A percentile compares a stretch with the other conserved stretches of the same genome.
Conservation (phyloP, 148 eudicot genomes). For the Euryodendron excelsum region DNA sequence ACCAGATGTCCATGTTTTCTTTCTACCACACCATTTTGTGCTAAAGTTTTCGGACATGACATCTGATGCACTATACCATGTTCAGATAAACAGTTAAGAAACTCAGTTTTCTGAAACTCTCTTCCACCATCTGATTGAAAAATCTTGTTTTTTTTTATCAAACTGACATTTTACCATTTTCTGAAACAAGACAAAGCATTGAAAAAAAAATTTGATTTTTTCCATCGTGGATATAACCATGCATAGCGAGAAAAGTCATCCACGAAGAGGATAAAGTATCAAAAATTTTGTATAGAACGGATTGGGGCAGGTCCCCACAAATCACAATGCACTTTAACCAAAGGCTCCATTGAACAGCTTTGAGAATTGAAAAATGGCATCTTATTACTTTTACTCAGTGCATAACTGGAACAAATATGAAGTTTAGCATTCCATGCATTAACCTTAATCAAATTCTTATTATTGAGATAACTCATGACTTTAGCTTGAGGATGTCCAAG, state of each 20-base stretch:
- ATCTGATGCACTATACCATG: too few relatives aligned
- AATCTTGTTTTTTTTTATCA: background rate
- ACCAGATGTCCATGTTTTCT: too few relatives aligned
- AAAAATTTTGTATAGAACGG: background rate
- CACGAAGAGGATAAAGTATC: background rate
- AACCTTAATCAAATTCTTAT: background rate
- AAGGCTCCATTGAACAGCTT: background rate
- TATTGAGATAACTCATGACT: background rate
- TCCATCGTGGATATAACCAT: background rate
- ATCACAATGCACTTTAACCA: background rate
- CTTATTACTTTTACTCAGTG: background rate
- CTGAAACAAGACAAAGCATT: background rate
- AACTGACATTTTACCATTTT: background rate
- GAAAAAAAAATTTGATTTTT: background rate
- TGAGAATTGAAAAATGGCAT: background rate
- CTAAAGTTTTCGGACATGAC: too few relatives aligned
- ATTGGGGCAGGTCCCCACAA: background rate
- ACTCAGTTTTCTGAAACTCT: too few relatives aligned
- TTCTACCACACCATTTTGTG: too few relatives aligned
- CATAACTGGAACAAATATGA: background rate
- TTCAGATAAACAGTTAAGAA: too few relatives aligned
- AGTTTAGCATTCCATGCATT: background rate
- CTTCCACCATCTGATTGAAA: too few relatives aligned
- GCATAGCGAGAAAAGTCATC: background rate
- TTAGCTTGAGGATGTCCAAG: background rate